Evolutionary conservation across 495 filamentous ascomycete species (phyloP).

Genomic region (Talaromyces liani): DNA sequence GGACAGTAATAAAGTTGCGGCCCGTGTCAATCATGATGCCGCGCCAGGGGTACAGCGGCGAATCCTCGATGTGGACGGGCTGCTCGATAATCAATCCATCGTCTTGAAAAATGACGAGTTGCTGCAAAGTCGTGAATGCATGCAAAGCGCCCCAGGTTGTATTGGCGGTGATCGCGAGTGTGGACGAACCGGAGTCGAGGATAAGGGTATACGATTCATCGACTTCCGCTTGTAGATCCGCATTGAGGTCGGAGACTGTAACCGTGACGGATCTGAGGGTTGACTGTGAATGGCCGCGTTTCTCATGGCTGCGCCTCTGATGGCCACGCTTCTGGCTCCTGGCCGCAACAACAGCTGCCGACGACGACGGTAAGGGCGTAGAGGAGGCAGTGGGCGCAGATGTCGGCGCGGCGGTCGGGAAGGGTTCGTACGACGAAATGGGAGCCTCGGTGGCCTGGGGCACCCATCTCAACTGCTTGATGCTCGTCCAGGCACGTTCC

Average conservation of each 20-base stretch:
- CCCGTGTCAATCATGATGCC: slow-evolving; percentile 46
- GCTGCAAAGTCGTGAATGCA: slow-evolving; percentile 52
- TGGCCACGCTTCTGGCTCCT: slow-evolving; percentile 27
- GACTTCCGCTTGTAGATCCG: slow-evolving; percentile 44
- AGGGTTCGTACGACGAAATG: slow-evolving; percentile 35
- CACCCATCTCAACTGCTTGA: slow-evolving; percentile 42
- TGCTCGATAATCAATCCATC: slow-evolving; percentile 41
- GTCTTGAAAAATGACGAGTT: slow-evolving; percentile 42
- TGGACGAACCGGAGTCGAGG: slow-evolving; percentile 23
- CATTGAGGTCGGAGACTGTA: slow-evolving; percentile 29
- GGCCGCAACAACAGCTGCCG: neutral
- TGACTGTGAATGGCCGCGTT: slow-evolving; percentile 21
- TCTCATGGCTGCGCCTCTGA: too few species aligned
- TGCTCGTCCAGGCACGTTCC: slow-evolving; percentile 40
- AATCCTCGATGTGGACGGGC: slow-evolving; percentile 39
- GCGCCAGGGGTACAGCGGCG: slow-evolving; percentile 40
- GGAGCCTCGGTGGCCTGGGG: slow-evolving; percentile 45
- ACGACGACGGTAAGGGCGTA: neutral
- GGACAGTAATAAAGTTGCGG: slow-evolving; percentile 40
- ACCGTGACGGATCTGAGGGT: slow-evolving; percentile 29
- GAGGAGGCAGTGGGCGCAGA: neutral
- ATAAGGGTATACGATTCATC: slow-evolving; percentile 53
- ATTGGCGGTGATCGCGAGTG: slow-evolving; percentile 37
- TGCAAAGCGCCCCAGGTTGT: slow-evolving; percentile 50
- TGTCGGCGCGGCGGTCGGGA: slow-evolving; percentile 29